phyloP scores from a whole-genome alignment of 1,284 basidiomycete genomes.

The Naganishia sp. region DNA sequence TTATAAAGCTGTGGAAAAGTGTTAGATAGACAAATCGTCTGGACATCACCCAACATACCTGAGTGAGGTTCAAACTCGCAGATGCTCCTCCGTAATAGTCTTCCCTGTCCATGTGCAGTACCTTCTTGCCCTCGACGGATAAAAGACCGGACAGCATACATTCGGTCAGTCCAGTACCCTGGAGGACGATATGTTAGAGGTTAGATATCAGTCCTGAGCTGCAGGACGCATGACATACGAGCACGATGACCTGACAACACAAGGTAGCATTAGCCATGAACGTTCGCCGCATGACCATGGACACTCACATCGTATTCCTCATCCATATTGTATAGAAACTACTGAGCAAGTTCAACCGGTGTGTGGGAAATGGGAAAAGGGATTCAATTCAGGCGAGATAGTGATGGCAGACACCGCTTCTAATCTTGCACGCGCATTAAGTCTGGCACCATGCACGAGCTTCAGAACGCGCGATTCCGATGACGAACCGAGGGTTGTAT shows the following conservation, averaged over 20 bases:
- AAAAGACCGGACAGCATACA: slow-evolving; percentile 95
- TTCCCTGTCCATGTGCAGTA: slow-evolving; percentile 96
- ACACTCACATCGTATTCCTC: slow-evolving; percentile 55
- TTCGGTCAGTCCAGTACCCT: slow-evolving; percentile 92
- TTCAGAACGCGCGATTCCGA: not conserved
- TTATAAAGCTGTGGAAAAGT: slow-evolving; percentile 75
- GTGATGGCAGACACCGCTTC: too few relatives aligned
- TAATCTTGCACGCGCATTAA: too few relatives aligned
- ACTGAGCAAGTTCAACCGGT: not conserved
- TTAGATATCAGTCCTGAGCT: not conserved
- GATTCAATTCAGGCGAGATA: not conserved
- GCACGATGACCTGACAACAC: slow-evolving; percentile 73
- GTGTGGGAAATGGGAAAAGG: not conserved
- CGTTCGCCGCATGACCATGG: not conserved
- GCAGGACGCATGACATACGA: slow-evolving; percentile 52
- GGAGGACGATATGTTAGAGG: not conserved
- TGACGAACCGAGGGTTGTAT: not conserved
- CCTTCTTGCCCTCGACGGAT: slow-evolving; percentile 99
- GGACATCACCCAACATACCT: slow-evolving; percentile 60
- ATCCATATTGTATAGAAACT: slow-evolving; percentile 45
- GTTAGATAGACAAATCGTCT: not conserved
- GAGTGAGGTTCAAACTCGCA: slow-evolving; percentile 94
- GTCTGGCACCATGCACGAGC: too few relatives aligned
- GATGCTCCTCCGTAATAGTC: slow-evolving; percentile 99
- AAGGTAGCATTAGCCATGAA: slow-evolving; percentile 10